phyloP scores from a whole-genome alignment of 202 grass and related monocot genomes.

The Saccharum hybrid region DNA sequence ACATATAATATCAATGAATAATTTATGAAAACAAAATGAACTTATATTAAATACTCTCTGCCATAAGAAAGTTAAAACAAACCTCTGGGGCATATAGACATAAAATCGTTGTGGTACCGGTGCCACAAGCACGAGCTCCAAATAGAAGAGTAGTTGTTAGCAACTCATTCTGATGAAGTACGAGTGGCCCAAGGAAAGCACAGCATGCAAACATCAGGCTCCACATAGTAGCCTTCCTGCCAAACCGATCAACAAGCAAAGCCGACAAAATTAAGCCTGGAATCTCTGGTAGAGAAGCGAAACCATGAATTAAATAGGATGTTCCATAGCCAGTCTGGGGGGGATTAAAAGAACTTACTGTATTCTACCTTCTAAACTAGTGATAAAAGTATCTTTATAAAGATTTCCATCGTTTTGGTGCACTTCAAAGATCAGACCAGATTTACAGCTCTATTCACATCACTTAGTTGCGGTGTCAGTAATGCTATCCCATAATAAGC shows the following conservation, averaged over 20 bases:
- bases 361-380: constrained; percentile 75
- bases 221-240: constrained; percentile 78
- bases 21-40: background rate
- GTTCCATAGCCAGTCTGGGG: background rate
- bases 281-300: constrained; percentile 51
- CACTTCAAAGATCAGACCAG: constrained; percentile 25
- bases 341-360: background rate
- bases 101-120: constrained; percentile 57
- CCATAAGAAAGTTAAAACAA: constrained; percentile 22
- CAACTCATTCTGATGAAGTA: constrained; percentile 64
- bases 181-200: constrained; percentile 67
- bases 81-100: constrained; percentile 87
- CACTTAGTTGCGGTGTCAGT: constrained; percentile 66
- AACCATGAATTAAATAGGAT: constrained; percentile 17
- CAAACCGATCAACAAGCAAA: constrained; percentile 70
- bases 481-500: constrained; percentile 86
- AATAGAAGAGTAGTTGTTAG: constrained; percentile 73
- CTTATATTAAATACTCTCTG: background rate
- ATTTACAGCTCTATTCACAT: constrained; percentile 54
- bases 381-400: constrained; percentile 83
- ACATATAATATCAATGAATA: background rate
- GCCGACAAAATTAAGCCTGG: constrained; percentile 70
- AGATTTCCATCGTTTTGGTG: constrained; percentile 46
- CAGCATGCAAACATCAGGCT: constrained; percentile 70
- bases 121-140: constrained; percentile 70